A percentile compares a stretch with the other conserved stretches of the same genome.
phyloP scores from a whole-genome alignment of 176 grass and related monocot genomes.

The Zea mays region Zm-B73-REFERENCE-NAM-5.0 NC_050102.1:180092001-180092500 shows the following conservation, averaged over 20 bases:
- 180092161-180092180: constrained; percentile 28
- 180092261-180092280: constrained; percentile 11
- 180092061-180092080: constrained; percentile 13
- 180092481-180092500: constrained; percentile 59
- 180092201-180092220: not conserved
- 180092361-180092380: constrained; percentile 34
- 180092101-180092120: constrained; percentile 38
- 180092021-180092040: constrained; percentile 40
- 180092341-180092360: constrained; percentile 25
- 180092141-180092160: constrained; percentile 25
- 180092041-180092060: constrained; percentile 29
- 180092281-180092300: constrained; percentile 25
- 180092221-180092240: not conserved
- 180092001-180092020: constrained; percentile 78
- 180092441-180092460: constrained; percentile 63
- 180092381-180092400: constrained; percentile 34
- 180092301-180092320: not conserved
- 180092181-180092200: constrained; percentile 14
- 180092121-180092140: constrained; percentile 38
- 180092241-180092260: constrained; percentile 26
- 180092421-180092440: constrained; percentile 50
- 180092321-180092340: not conserved
- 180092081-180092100: constrained; percentile 25
- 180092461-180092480: constrained; percentile 53
- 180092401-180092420: constrained; percentile 32